Conservation (phyloP, 176 grass and related monocot species). For the barley (Hordeum vulgare) region DNA sequence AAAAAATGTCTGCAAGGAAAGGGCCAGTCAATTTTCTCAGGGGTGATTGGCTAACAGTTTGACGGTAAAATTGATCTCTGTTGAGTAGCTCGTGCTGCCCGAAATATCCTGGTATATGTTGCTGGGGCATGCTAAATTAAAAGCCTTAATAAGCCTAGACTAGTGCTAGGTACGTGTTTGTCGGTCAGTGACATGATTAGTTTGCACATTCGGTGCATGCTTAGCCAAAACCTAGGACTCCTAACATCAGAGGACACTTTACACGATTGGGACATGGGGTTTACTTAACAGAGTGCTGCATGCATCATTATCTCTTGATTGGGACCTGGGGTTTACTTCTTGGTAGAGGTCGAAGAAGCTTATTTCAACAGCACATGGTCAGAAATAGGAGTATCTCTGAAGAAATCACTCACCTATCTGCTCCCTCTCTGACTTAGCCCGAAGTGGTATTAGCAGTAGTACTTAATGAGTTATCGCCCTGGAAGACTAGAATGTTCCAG, state of each 20-base stretch:
- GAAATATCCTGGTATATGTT: no score
- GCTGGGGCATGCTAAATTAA: no score
- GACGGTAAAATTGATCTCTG: no score
- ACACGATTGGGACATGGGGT: not conserved
- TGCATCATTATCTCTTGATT: not conserved
- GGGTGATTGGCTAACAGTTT: no score
- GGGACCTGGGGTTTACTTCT: no score
- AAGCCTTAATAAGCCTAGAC: no score
- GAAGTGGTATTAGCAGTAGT: not conserved
- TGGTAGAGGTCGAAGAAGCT: not conserved
- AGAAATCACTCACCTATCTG: not conserved
- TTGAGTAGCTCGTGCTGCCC: no score
- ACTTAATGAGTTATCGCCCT: not conserved
- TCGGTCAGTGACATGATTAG: not conserved
- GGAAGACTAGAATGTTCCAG: not conserved
- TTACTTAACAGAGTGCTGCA: not conserved
- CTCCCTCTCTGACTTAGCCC: not conserved
- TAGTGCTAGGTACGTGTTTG: no score
- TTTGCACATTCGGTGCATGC: not conserved
- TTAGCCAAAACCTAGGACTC: not conserved
- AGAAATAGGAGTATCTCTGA: not conserved
- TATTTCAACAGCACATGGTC: constrained; percentile 3
- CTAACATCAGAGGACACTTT: not conserved
- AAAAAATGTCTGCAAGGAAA: no score
- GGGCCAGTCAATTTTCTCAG: no score